phyloP scores from a whole-genome alignment of 2,329 filamentous ascomycete species.

The Cercospora berteroae region DNA sequence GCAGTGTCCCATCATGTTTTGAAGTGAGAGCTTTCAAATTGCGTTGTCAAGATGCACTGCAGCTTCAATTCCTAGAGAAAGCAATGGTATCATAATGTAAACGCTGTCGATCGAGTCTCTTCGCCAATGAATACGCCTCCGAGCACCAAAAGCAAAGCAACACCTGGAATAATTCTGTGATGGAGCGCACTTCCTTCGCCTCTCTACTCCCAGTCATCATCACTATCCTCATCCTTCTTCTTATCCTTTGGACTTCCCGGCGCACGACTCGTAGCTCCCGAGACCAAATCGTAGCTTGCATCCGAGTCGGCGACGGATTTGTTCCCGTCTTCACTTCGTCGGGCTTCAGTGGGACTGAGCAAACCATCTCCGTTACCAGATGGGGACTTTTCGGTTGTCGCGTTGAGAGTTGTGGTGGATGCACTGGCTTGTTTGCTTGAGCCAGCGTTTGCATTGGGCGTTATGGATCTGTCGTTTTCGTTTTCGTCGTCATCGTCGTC shows the following conservation, averaged over 20 bases:
- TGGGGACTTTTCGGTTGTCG: constrained; percentile 13
- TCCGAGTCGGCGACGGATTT: constrained; percentile 92
- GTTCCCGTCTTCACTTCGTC: constrained; percentile 69
- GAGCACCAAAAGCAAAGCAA: neutral
- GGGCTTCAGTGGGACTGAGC: constrained; percentile 32
- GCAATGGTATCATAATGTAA: constrained; percentile 1
- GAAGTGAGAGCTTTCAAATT: neutral
- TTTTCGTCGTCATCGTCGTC: constrained; percentile 77
- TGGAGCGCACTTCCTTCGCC: neutral
- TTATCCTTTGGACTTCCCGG: constrained; percentile 63
- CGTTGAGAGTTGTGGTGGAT: constrained; percentile 34
- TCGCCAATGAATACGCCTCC: neutral
- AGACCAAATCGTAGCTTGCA: constrained; percentile 89
- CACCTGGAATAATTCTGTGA: neutral
- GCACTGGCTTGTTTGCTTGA: constrained; percentile 26
- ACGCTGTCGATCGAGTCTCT: neutral
- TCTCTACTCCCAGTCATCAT: constrained; percentile 41
- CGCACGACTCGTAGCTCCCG: constrained; percentile 71
- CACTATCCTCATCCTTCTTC: constrained; percentile 38
- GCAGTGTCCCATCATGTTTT: neutral
- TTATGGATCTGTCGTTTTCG: constrained; percentile 53
- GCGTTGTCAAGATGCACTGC: neutral
- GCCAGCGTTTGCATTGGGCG: constrained; percentile 29
- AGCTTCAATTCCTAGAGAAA: neutral
- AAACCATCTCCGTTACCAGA: neutral